These are phyloP conservation scores for Pyrenula aspistea DNA, from an alignment of 495 filamentous ascomycete genomes.

Conservation along the genomic window DNA sequence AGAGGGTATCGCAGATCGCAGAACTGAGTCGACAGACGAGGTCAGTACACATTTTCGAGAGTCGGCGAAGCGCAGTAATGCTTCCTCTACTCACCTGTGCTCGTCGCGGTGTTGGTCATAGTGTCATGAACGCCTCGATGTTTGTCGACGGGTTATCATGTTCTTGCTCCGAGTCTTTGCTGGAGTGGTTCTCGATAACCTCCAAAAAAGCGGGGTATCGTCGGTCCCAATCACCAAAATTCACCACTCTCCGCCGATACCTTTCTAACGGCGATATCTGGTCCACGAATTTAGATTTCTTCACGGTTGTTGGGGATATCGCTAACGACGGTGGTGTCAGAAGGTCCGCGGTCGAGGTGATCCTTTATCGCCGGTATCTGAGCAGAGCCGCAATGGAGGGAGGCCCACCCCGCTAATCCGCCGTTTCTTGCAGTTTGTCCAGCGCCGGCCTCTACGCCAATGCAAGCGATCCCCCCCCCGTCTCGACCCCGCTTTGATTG, in stretches of 20 bases:
- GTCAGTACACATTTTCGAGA: too few relatives aligned
- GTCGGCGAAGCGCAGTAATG: too few relatives aligned
- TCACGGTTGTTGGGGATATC: too few relatives aligned
- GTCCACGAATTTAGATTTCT: too few relatives aligned
- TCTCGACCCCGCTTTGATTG: neutral
- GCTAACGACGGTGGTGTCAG: too few relatives aligned
- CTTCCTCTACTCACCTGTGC: neutral
- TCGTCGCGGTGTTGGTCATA: neutral
- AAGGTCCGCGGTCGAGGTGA: too few relatives aligned
- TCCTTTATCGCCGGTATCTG: too few relatives aligned
- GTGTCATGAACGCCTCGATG: neutral
- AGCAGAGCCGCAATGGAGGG: too few relatives aligned
- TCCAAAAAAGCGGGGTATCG: neutral
- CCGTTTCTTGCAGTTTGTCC: neutral
- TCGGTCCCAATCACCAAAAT: neutral
- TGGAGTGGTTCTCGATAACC: neutral
- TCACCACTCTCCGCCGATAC: too few relatives aligned
- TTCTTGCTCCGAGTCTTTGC: neutral
- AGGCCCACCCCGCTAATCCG: neutral
- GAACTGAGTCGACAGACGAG: too few relatives aligned
- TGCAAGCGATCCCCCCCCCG: neutral
- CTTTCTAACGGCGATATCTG: too few relatives aligned
- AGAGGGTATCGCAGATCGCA: neutral
- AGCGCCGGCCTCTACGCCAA: too few relatives aligned
- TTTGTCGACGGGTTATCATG: neutral